Base-by-base conservation (phyloP, 108 stramenopile genomes). In the Fistulifera solaris region DNA sequence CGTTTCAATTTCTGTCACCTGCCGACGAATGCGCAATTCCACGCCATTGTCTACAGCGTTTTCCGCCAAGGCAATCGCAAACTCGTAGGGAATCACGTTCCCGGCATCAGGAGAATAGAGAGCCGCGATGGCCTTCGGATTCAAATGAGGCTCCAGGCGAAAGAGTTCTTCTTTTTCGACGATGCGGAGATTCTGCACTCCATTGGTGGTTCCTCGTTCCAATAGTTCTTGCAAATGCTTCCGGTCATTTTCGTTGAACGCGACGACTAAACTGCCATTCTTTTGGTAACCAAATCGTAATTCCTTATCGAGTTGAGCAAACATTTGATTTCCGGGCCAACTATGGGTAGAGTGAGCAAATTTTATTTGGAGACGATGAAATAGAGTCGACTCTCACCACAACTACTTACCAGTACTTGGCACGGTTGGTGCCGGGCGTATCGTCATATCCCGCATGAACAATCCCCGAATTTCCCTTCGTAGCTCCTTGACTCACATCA, bases 391-490 rank as follows among this genome's bases (percentile, higher is more conserved):
- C n/a, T n/a, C n/a, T n/a, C n/a, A n/a, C n/a, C n/a, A n/a, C n/a
- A n/a, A n/a, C n/a, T n/a, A n/a, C n/a, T n/a, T n/a, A n/a, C n/a
- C n/a, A 45, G 61, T 62, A 83, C 56, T 82, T 84, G 47, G 81
- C 78, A 13, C 67, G 73, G 28, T 76, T 58, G 11, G 75, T 71
- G 11, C 85, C 82, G 4, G 83, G 89, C 43, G 73, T 84, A 45
- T 85, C 89, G 52, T 90, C 89, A 46, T 86, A 90, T 24, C 89
- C 89, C 0, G 80, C 84, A 61, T 90, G 89, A 24, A 90, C 89
- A 48, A 90, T 90, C 1, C 89, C 89, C 12, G 78, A 80, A 43
- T 87, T 90, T 4, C 83, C 89, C 24, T 67, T 67, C 43, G 66
- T 67, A 15, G 66, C 61, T 40, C 61, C 68, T 47, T 86, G 85